A percentile compares a stretch with the other conserved stretches of the same genome.
Evolutionary conservation across 192 early-diverging fungal species (phyloP).

Genomic region (Gonapodya sp.): DNA sequence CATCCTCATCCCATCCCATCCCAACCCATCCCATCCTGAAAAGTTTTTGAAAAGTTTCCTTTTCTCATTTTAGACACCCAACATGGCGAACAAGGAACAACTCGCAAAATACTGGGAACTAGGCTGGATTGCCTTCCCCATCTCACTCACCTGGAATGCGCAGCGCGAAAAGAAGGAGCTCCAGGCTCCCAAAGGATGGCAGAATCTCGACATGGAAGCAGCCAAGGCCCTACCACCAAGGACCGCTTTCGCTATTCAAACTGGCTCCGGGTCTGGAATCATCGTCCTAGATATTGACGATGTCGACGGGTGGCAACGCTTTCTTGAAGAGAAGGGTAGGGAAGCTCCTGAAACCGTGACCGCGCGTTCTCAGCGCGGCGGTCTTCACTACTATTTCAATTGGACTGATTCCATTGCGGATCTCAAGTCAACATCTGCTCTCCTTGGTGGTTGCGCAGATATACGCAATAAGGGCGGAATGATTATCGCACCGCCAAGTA

Average conservation of each 20-base stretch:
- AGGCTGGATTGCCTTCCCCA: not conserved
- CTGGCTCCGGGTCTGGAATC: not conserved
- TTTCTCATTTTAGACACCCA: no score
- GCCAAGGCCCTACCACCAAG: not conserved
- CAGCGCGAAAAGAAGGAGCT: not conserved
- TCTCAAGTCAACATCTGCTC: not conserved
- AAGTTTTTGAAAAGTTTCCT: no score
- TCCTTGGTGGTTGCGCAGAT: not conserved
- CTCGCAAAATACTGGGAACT: not conserved
- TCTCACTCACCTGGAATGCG: not conserved
- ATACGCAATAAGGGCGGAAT: not conserved
- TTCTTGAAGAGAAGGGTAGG: not conserved
- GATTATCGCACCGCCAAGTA: not conserved
- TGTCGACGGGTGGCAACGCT: not conserved
- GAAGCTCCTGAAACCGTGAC: not conserved
- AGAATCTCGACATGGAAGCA: not conserved
- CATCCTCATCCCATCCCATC: no score
- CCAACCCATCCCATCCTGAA: no score
- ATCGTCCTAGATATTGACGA: not conserved
- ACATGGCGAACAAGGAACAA: not conserved
- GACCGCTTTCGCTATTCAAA: not conserved
- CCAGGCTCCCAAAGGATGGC: not conserved
- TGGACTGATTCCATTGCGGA: not conserved
- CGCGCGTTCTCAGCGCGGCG: not conserved
- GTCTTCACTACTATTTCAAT: not conserved